Evolutionary conservation across 345 rosid species (phyloP), one percentile per base, ranked within the genome.

Genomic region (Arabidopsis thaliana): DNA sequence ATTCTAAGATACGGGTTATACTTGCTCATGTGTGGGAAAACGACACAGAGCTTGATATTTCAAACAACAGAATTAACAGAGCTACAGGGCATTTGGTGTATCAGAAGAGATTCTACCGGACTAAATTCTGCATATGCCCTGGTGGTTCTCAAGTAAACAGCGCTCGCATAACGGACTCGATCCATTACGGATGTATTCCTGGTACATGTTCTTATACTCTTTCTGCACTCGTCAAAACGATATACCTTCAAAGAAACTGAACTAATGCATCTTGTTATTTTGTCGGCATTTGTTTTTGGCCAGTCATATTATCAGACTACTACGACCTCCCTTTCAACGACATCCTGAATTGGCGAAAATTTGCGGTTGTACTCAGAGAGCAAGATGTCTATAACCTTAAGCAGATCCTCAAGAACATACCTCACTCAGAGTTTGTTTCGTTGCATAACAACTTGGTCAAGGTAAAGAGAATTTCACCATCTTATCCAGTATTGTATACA

Each of bases 131-230:
- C 79, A 89, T 96, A 79, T 96, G 98, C 73, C 99, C 99, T 1
- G 98, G 99, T 59, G 98, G 99, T 67, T 91, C 98, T 53, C 99
- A 96, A 81, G 98, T 96, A 77, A 91, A 91, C 74, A 93, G 99
- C 52, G 99, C 98, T 67, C 94, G 98, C 20, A 91, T 96, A 74
- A 80, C 97, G 30, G 99, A 96, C 82, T 93, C 99, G 5, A 96
- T 96, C 58, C 98, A 93, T 63, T 96, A 93, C 61, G 99, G 97
- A 72, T 96, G 99, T 81, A 71, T 93, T 75, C 99, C 99, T 65
- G 98, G 99, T 93, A 84, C 75, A 83, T 59, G 20, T 13, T 52
- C 41, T 51, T 41, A 1, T 25, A 7, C 70, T 53, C 51, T 55
- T 42, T 49, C 45, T 46, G 5, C 5, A 22, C 30, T 70, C 28